Percentiles rank a stretch among this genome's conserved stretches.
Conservation (phyloP, 306 rosid genomes). For the Hippophae rhamnoides region DNA sequence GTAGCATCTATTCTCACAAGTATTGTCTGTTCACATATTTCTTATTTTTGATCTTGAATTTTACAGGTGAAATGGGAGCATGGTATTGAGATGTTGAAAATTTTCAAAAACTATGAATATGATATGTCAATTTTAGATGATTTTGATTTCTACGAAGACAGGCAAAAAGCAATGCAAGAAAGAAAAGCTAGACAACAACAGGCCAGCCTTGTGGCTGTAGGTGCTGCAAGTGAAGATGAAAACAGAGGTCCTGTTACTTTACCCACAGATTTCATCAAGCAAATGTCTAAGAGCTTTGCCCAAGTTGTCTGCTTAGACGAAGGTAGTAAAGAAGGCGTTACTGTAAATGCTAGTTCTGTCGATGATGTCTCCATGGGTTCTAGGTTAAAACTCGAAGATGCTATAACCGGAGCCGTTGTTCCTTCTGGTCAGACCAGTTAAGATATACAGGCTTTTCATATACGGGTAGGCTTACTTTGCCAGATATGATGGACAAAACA, state of each 20-base stretch:
- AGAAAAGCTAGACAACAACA: slow-evolving; percentile 72
- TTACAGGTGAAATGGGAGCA: slow-evolving; percentile 67
- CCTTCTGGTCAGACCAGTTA: slow-evolving; percentile 46
- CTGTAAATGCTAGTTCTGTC: slow-evolving; percentile 34
- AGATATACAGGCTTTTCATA: background rate
- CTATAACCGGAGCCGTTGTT: slow-evolving; percentile 36
- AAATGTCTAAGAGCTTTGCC: slow-evolving; percentile 75
- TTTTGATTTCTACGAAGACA: slow-evolving; percentile 72
- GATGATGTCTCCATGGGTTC: slow-evolving; percentile 32
- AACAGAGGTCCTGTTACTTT: slow-evolving; percentile 34
- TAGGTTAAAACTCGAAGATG: slow-evolving; percentile 44
- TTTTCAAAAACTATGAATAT: slow-evolving; percentile 64
- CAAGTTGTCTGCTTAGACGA: slow-evolving; percentile 69
- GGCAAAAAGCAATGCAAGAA: slow-evolving; percentile 81
- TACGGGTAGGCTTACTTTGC: background rate
- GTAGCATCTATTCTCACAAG: no score
- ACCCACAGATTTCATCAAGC: slow-evolving; percentile 56
- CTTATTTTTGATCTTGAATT: slow-evolving; percentile 14
- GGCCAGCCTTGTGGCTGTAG: slow-evolving; percentile 35
- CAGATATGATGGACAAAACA: background rate
- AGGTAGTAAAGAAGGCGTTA: slow-evolving; percentile 33
- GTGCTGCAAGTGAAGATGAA: slow-evolving; percentile 53
- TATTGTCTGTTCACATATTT: no score
- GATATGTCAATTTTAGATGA: slow-evolving; percentile 71
- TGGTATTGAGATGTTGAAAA: slow-evolving; percentile 66